phyloP scores from a whole-genome alignment of 2,329 filamentous ascomycete species.

The Mollisia scopiformis region DNA sequence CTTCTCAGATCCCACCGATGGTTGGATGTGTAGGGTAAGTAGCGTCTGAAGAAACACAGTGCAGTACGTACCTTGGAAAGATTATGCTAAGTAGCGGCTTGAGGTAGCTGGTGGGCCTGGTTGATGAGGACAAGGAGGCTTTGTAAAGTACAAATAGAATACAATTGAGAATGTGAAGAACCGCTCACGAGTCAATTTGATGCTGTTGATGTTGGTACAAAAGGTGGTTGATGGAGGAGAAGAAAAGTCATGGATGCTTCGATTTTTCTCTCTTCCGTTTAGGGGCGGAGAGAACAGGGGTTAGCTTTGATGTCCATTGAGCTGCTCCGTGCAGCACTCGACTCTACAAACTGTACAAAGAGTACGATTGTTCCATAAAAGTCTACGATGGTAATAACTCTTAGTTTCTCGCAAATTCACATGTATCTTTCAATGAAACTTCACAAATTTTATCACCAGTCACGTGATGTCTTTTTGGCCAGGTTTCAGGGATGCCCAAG shows the following conservation, averaged over 20 bases:
- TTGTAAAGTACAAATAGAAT: slow-evolving; percentile 23
- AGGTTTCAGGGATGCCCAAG: slow-evolving; percentile 11
- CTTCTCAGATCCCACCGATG: neutral
- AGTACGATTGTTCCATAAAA: no score
- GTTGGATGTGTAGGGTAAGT: neutral
- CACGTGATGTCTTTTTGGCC: neutral
- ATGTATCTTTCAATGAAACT: no score
- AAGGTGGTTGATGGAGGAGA: slow-evolving; percentile 16
- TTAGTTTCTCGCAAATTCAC: no score
- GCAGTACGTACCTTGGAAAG: slow-evolving; percentile 14
- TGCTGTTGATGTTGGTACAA: slow-evolving; percentile 23
- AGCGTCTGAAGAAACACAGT: neutral
- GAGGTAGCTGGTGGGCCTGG: neutral
- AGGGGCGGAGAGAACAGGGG: slow-evolving; percentile 14
- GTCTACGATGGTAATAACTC: no score
- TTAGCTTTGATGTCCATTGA: slow-evolving; percentile 7
- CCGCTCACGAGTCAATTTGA: slow-evolving; percentile 5
- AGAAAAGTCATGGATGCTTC: slow-evolving; percentile 10
- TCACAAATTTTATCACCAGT: neutral
- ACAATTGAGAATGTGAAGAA: slow-evolving; percentile 19
- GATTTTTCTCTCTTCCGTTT: slow-evolving; percentile 16
- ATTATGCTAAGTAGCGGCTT: slow-evolving; percentile 4
- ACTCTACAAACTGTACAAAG: neutral
- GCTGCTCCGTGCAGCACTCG: neutral
- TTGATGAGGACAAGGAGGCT: neutral